Evolutionary conservation across 257 asterid genomes (phyloP).

Genomic region (Rehmannia glutinosa): DNA sequence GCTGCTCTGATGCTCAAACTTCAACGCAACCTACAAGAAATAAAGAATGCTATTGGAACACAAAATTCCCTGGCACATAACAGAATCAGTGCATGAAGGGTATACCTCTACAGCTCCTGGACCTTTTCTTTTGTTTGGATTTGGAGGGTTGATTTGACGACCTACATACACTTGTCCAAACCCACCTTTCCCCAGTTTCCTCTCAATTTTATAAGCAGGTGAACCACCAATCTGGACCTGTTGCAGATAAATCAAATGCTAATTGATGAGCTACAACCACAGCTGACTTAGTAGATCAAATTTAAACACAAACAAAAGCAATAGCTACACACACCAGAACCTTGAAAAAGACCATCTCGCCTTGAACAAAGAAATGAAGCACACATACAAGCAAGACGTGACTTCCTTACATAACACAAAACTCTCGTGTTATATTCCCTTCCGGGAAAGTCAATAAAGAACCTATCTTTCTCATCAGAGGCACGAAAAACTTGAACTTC

Average conservation of each 20-base stretch:
- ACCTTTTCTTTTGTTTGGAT: slow-evolving; percentile 54
- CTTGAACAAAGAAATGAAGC: too few species aligned
- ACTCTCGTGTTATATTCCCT: too few species aligned
- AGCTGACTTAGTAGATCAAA: neutral
- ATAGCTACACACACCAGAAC: neutral
- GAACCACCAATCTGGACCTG: slow-evolving; percentile 55
- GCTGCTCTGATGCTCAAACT: slow-evolving; percentile 48
- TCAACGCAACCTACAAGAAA: slow-evolving; percentile 55
- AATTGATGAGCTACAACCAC: neutral
- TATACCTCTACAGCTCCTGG: slow-evolving; percentile 66
- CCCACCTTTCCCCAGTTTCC: slow-evolving; percentile 78
- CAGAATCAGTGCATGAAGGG: neutral
- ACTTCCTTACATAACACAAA: neutral
- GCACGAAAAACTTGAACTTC: neutral
- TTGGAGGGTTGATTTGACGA: slow-evolving; percentile 49
- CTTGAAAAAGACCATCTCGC: too few species aligned
- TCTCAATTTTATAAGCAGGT: slow-evolving; percentile 52
- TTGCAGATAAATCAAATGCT: slow-evolving; percentile 13
- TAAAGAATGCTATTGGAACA: slow-evolving; percentile 4
- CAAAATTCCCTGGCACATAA: neutral
- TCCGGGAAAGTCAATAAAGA: too few species aligned
- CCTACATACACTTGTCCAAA: slow-evolving; percentile 85
- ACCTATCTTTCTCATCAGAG: too few species aligned
- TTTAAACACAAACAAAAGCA: slow-evolving; percentile 4
- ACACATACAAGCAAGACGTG: too few species aligned